Evolutionary conservation across 2,329 filamentous ascomycete genomes (phyloP).

Genomic region (Phaeosphaeria sp.): DNA sequence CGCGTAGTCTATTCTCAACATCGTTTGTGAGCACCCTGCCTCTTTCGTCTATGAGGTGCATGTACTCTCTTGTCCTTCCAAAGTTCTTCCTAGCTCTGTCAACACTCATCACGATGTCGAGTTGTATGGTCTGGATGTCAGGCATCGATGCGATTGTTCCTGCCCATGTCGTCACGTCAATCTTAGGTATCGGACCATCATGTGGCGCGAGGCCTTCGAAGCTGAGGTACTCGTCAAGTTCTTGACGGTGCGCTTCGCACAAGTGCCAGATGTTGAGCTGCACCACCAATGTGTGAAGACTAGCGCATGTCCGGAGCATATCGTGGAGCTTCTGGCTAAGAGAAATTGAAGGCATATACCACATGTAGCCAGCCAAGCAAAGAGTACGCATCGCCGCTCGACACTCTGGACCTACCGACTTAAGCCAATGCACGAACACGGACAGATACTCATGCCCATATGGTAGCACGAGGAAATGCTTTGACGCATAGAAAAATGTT

Average conservation of each 20-base stretch:
- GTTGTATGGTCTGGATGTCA: neutral
- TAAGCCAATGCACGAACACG: constrained; percentile 7
- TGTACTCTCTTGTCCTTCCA: neutral
- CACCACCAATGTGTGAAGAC: neutral
- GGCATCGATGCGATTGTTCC: neutral
- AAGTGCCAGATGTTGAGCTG: constrained; percentile 3
- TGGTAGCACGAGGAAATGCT: neutral
- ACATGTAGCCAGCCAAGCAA: constrained; percentile 7
- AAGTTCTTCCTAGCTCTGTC: neutral
- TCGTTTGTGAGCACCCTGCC: neutral
- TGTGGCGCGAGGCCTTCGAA: neutral
- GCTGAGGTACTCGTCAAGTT: constrained; percentile 2
- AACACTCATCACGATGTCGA: neutral
- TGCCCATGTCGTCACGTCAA: constrained; percentile 2
- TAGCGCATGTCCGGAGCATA: constrained; percentile 1
- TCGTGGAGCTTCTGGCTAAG: constrained; percentile 1
- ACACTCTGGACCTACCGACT: constrained; percentile 2
- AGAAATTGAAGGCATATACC: neutral
- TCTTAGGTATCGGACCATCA: neutral
- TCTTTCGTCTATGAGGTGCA: constrained; percentile 1
- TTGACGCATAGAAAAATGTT: constrained; percentile 6
- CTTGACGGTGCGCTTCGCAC: neutral
- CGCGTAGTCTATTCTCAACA: constrained; percentile 1
- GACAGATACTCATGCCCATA: constrained; percentile 9
- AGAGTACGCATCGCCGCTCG: constrained; percentile 1